These are phyloP conservation scores for Nakazawaea anatomiae DNA, from an alignment of 805 yeast species.

Conservation along the genomic window DNA sequence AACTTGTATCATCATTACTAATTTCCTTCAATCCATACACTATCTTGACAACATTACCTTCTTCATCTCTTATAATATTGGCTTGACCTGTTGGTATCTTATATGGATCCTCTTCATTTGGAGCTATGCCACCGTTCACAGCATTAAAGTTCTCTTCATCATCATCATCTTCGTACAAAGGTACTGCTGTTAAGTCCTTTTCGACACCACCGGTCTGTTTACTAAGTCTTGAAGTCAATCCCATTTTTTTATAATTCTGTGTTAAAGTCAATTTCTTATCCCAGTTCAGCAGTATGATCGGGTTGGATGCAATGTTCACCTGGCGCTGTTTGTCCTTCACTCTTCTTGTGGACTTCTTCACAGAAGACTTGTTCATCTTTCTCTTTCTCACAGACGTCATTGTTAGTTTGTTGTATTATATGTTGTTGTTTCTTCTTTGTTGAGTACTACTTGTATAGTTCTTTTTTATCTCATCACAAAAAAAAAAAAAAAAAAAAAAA, in stretches of 20 bases:
- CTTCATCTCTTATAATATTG: conserved; percentile 61
- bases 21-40: conserved; percentile 56
- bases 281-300: conserved; percentile 88
- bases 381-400: conserved; percentile 68
- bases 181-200: conserved; percentile 38
- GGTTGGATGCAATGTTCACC: conserved; percentile 61
- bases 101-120: conserved; percentile 39
- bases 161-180: conserved; percentile 24
- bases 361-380: conserved; percentile 72
- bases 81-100: conserved; percentile 78
- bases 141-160: conserved; percentile 18
- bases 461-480: no score
- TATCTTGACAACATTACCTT: conserved; percentile 60
- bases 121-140: conserved; percentile 16
- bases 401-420: no score
- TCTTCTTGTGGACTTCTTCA: conserved; percentile 64
- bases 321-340: conserved; percentile 65
- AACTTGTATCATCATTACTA: background rate
- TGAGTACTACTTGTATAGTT: no score
- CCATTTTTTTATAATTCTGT: conserved; percentile 83
- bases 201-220: conserved; percentile 79
- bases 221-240: conserved; percentile 64
- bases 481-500: background rate
- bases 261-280: conserved; percentile 72
- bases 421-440: no score